Conservation (phyloP, 768 basidiomycete genomes). For the Kondoa malvinella region DNA sequence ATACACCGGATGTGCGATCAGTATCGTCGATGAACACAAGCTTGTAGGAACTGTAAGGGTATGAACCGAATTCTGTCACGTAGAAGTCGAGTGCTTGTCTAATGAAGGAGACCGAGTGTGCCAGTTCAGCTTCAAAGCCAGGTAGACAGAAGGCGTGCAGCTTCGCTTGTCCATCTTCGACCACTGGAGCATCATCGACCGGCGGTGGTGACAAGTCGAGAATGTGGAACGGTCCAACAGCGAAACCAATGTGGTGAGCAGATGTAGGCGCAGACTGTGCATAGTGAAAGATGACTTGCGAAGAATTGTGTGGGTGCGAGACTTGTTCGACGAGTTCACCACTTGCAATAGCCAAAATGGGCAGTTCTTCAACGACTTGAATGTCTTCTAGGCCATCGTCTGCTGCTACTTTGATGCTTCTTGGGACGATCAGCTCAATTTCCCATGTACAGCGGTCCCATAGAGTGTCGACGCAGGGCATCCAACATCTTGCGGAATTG, state of each 20-base stretch:
- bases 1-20: slow-evolving; percentile 23
- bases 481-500: slow-evolving; percentile 90
- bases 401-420: slow-evolving; percentile 29
- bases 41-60: slow-evolving; percentile 84
- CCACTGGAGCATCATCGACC: slow-evolving; percentile 41
- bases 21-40: slow-evolving; percentile 75
- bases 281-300: slow-evolving; percentile 87
- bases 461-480: slow-evolving; percentile 85
- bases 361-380: slow-evolving; percentile 36
- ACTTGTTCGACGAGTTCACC: slow-evolving; percentile 94
- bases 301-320: slow-evolving; percentile 78
- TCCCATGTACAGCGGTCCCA: slow-evolving; percentile 99
- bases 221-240: slow-evolving; percentile 76
- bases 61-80: slow-evolving; percentile 78
- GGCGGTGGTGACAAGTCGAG: slow-evolving; percentile 42
- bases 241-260: slow-evolving; percentile 90
- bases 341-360: slow-evolving; percentile 78
- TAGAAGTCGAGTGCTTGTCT: slow-evolving; percentile 85
- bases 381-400: slow-evolving; percentile 32
- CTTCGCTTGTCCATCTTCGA: slow-evolving; percentile 26
- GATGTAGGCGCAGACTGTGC: slow-evolving; percentile 70
- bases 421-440: slow-evolving; percentile 82
- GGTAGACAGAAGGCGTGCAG: slow-evolving; percentile 89
- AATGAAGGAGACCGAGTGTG: slow-evolving; percentile 54
- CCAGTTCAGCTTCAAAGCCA: slow-evolving; percentile 58